Conservation (phyloP, 768 basidiomycete genomes). For the Leccinum fibrillosum region DNA sequence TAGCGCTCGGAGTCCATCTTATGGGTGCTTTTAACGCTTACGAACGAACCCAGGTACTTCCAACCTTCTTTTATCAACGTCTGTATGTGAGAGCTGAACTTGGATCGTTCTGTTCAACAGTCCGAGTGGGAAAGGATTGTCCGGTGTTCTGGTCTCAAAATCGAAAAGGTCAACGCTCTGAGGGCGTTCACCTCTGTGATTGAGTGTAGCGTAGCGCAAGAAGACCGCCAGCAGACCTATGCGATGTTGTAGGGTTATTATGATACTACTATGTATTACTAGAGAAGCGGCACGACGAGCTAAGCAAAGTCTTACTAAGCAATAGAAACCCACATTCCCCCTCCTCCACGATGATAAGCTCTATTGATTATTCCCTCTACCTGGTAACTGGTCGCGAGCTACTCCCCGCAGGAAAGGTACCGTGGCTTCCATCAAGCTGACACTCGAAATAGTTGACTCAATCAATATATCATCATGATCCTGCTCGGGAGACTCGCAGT, state of each 20-base stretch:
- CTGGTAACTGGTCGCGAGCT: conserved; percentile 82
- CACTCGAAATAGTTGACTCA: not conserved
- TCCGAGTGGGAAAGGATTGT: not conserved
- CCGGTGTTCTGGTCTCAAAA: not conserved
- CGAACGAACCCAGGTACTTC: not conserved
- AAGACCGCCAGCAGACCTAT: not conserved
- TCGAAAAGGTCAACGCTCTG: not conserved
- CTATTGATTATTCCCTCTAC: conserved; percentile 70
- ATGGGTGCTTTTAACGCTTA: not conserved
- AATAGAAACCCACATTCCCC: not conserved
- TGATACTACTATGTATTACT: not conserved
- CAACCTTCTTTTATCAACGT: not conserved
- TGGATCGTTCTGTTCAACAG: not conserved
- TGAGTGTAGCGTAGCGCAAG: not conserved
- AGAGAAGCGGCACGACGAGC: too few species aligned
- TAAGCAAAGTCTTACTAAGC: too few species aligned
- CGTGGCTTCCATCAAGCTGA: not conserved
- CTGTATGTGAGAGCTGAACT: not conserved
- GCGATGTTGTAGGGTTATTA: not conserved
- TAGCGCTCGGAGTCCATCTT: not conserved
- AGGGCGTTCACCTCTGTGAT: conserved; percentile 3
- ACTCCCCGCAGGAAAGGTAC: conserved; percentile 73
- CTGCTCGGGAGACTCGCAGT: conserved; percentile 34
- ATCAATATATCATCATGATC: conserved; percentile 1
- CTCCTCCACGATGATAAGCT: conserved; percentile 4